Evolutionary conservation across 2,329 filamentous ascomycete genomes (phyloP).

Genomic region (Xylaria sp.): DNA sequence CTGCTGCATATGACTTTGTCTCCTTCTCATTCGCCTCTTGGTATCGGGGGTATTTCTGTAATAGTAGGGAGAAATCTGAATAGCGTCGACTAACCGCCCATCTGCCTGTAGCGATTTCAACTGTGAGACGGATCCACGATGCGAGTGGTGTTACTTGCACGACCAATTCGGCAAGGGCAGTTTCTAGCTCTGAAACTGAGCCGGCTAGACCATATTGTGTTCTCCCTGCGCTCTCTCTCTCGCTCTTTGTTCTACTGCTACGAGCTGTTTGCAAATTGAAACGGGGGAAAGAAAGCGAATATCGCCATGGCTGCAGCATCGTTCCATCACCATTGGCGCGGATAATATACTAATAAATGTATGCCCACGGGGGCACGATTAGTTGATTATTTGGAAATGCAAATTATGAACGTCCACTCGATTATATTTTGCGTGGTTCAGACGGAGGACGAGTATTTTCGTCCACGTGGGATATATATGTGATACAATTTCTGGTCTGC

Average conservation of each 20-base stretch:
- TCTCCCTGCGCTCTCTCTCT: not conserved
- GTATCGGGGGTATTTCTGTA: not conserved
- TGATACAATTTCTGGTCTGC: constrained; percentile 4
- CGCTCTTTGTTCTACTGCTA: not conserved
- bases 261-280: not conserved
- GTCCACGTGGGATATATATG: constrained; percentile 3
- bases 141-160: constrained; percentile 38
- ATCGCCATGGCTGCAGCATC: not conserved
- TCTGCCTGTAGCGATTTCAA: constrained; percentile 34
- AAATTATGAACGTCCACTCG: not conserved
- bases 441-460: not conserved
- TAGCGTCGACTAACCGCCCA: not conserved
- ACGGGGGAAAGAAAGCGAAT: not conserved
- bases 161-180: constrained; percentile 18
- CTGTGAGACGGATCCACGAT: constrained; percentile 36
- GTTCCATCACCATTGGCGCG: not conserved
- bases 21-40: too few relatives aligned
- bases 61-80: not conserved
- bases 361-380: too few relatives aligned
- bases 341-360: not conserved
- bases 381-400: too few relatives aligned
- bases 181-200: not conserved
- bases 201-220: not conserved
- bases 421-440: not conserved
- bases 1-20: too few relatives aligned